phyloP scores from a whole-genome alignment of 2,329 filamentous ascomycete species.

The Fusarium albosuccineum region DNA sequence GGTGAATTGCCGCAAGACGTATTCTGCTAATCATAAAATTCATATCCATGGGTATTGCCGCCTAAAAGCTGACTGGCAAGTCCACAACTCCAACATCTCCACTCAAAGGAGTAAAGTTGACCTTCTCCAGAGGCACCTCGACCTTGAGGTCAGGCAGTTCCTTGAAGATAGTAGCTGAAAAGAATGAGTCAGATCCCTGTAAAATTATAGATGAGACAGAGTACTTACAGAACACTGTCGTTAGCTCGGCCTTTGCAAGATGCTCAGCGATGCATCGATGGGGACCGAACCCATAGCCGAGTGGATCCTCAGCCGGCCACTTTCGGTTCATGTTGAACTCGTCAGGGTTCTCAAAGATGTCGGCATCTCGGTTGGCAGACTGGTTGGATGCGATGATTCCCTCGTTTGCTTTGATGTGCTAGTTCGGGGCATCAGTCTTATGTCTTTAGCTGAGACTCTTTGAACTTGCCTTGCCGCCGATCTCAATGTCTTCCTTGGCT shows the following conservation, averaged over 20 bases:
- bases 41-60: not conserved
- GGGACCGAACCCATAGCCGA: conserved; percentile 61
- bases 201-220: no score
- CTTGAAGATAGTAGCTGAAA: conserved; percentile 14
- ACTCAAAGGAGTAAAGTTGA: conserved; percentile 27
- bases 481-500: conserved; percentile 60
- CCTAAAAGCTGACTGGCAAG: conserved; percentile 19
- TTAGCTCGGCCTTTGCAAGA: conserved; percentile 49
- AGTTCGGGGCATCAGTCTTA: not conserved
- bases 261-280: conserved; percentile 62
- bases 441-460: not conserved
- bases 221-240: conserved; percentile 21
- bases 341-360: conserved; percentile 57
- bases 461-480: conserved; percentile 55
- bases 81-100: conserved; percentile 27
- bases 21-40: no score
- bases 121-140: conserved; percentile 17
- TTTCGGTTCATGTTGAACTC: conserved; percentile 59
- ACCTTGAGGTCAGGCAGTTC: conserved; percentile 18
- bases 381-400: conserved; percentile 63
- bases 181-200: rapidly evolving
- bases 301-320: conserved; percentile 48
- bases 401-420: conserved; percentile 57
- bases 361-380: conserved; percentile 62
- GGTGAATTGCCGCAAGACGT: not conserved